Percentiles rank a stretch among this genome's conserved stretches.
phyloP scores from a whole-genome alignment of 169 alveolate species.

The Cryptosporidium meleagridis region DNA sequence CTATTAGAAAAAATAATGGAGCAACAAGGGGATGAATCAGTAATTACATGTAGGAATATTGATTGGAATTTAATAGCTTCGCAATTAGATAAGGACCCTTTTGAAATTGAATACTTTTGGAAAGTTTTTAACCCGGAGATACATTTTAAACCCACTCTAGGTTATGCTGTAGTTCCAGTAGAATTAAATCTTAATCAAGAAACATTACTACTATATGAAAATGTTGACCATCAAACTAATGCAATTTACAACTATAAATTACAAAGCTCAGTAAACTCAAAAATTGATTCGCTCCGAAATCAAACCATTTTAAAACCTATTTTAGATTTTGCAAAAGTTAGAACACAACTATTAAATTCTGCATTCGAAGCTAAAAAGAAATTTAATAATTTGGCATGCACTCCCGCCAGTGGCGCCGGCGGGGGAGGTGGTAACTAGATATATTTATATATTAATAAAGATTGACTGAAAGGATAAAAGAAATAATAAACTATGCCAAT shows the following conservation, averaged over 20 bases:
- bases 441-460: neutral
- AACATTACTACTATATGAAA: conserved; percentile 8
- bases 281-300: neutral
- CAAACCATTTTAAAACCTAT: conserved; percentile 17
- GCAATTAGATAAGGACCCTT: conserved; percentile 31
- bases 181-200: conserved; percentile 21
- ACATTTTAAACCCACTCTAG: conserved; percentile 60
- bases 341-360: neutral
- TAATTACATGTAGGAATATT: conserved; percentile 3
- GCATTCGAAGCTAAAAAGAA: neutral
- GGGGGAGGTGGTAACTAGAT: conserved; percentile 1
- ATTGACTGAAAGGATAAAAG: neutral
- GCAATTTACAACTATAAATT: conserved; percentile 2
- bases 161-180: conserved; percentile 51
- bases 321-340: neutral
- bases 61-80: conserved; percentile 68
- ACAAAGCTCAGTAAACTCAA: neutral
- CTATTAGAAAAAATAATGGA: conserved; percentile 34
- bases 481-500: neutral
- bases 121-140: conserved; percentile 20
- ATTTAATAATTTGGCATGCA: neutral
- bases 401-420: conserved; percentile 35
- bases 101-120: conserved; percentile 67
- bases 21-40: conserved; percentile 70
- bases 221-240: neutral